A percentile compares a stretch with the other conserved stretches of the same genome.
phyloP scores from a whole-genome alignment of 2,329 filamentous ascomycete species.

The Neocatenulostroma microsporum region DNA sequence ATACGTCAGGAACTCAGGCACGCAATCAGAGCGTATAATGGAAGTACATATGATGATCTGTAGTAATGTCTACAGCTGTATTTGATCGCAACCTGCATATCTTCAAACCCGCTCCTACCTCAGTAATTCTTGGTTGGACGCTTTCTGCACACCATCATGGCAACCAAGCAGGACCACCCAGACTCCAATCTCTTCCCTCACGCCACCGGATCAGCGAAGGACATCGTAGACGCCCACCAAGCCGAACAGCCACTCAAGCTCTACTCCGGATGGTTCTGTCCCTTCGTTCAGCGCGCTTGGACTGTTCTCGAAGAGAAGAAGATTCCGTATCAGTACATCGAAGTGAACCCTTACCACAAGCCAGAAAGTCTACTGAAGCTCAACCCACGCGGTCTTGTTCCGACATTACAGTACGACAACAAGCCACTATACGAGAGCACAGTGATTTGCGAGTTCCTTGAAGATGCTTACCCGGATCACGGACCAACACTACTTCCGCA shows the following conservation, averaged over 20 bases:
- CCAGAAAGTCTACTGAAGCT: conserved; percentile 58
- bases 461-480: conserved; percentile 57
- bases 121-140: no score
- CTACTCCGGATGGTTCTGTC: conserved; percentile 40
- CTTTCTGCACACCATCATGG: no score
- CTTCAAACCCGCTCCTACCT: no score
- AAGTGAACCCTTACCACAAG: conserved; percentile 64
- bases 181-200: conserved; percentile 39
- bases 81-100: no score
- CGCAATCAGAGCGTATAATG: no score
- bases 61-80: no score
- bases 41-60: no score
- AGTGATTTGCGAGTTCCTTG: conserved; percentile 67
- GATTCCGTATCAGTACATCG: conserved; percentile 60
- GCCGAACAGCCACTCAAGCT: conserved; percentile 26
- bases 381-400: conserved; percentile 69
- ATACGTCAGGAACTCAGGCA: conserved; percentile 7
- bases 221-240: conserved; percentile 27
- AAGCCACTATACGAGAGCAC: conserved; percentile 65
- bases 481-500: conserved; percentile 49
- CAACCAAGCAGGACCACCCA: conserved; percentile 20
- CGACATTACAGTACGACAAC: conserved; percentile 51
- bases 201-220: conserved; percentile 39
- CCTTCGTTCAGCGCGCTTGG: conserved; percentile 62
- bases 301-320: conserved; percentile 65